Conservation (phyloP, 78 protist genomes). For the Speleostelium caveatum region DNA sequence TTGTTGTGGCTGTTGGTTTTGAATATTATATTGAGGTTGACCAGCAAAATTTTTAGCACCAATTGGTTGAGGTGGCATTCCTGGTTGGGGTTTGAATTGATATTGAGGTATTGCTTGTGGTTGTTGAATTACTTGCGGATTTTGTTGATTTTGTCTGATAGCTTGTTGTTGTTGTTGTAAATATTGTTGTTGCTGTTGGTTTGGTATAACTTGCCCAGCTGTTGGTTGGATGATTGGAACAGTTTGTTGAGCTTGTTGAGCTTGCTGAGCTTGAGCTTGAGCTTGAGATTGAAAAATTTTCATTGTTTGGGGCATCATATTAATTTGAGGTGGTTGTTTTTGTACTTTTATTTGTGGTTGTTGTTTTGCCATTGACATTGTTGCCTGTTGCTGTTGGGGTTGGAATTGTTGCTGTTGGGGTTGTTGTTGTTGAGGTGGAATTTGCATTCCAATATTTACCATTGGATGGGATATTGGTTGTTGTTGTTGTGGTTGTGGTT, state of each 20-base stretch:
- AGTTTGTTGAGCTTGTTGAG: not conserved
- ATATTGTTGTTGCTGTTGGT: not conserved
- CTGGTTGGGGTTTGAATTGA: not conserved
- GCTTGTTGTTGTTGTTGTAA: not conserved
- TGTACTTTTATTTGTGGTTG: no score
- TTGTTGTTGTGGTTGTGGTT: not conserved
- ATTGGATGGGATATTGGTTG: not conserved
- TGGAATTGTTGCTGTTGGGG: not conserved
- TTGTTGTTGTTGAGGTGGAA: slow-evolving; percentile 1
- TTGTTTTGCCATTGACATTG: not conserved
- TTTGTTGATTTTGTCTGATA: not conserved
- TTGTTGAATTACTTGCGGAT: no score
- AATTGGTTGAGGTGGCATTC: no score
- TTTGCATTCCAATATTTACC: no score
- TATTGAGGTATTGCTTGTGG: not conserved
- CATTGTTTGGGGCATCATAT: not conserved
- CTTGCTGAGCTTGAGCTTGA: not conserved
- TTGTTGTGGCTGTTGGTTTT: not conserved
- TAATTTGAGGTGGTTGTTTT: not conserved
- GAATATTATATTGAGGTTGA: not conserved
- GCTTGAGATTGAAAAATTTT: not conserved
- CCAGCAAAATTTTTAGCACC: no score
- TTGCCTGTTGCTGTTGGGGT: not conserved
- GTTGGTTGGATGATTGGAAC: not conserved
- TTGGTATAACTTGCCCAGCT: not conserved